These are phyloP conservation scores for Ceriops zippeliana DNA, from an alignment of 345 rosid species.

Conservation along the genomic window DNA sequence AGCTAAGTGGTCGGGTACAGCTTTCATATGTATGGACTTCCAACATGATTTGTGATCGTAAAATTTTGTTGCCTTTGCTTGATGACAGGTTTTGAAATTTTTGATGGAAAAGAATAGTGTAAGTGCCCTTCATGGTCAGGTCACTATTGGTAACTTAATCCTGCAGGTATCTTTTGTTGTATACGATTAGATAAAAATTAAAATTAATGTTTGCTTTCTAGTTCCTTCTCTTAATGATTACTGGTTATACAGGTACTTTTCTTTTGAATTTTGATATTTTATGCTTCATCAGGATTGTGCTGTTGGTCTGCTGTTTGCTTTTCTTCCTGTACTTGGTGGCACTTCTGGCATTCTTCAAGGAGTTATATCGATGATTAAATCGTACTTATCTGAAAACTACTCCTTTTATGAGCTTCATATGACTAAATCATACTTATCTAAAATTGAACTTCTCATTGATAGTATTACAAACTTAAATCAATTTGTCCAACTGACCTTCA, in stretches of 20 bases:
- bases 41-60: neutral
- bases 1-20: too few relatives aligned
- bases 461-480: too few relatives aligned
- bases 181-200: slow-evolving; percentile 25
- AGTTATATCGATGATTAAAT: slow-evolving; percentile 75
- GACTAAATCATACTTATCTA: slow-evolving; percentile 42
- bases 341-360: slow-evolving; percentile 87
- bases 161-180: slow-evolving; percentile 53
- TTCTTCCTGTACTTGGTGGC: slow-evolving; percentile 91
- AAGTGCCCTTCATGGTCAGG: slow-evolving; percentile 82
- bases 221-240: neutral
- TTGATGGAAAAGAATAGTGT: slow-evolving; percentile 79
- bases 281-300: slow-evolving; percentile 68
- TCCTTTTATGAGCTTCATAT: neutral
- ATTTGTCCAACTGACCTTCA: too few relatives aligned
- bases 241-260: neutral
- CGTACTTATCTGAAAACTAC: slow-evolving; percentile 40
- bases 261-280: slow-evolving; percentile 3
- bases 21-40: slow-evolving; percentile 20
- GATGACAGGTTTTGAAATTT: slow-evolving; percentile 71
- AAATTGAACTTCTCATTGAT: neutral
- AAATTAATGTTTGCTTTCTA: neutral
- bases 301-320: slow-evolving; percentile 88
- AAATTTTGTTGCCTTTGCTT: neutral
- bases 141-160: slow-evolving; percentile 82